phyloP scores from a whole-genome alignment of 768 basidiomycete genomes.

The Mycena crocata region DNA sequence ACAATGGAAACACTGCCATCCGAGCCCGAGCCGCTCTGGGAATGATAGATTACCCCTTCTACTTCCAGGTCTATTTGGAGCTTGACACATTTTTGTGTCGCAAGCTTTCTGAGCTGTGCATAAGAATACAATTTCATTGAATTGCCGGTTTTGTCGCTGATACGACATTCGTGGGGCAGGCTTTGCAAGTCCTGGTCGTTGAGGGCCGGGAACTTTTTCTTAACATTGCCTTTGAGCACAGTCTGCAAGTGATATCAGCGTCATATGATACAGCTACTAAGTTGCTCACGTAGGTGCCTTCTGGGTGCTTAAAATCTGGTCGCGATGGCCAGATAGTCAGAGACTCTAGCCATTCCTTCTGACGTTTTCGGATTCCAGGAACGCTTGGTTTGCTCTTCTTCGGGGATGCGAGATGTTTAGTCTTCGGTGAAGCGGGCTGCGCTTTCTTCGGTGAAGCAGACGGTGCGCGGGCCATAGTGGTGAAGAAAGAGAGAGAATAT shows the following conservation, averaged over 20 bases:
- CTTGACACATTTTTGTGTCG: background rate
- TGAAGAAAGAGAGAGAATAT: background rate
- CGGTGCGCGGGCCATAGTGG: slow-evolving; percentile 2
- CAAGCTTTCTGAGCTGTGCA: background rate
- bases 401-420: background rate
- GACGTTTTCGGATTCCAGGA: background rate
- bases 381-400: background rate
- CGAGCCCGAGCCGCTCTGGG: background rate
- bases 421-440: background rate
- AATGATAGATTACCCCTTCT: background rate
- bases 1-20: background rate
- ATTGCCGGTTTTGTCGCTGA: background rate
- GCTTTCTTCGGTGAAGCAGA: background rate
- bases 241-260: background rate
- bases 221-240: background rate
- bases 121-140: background rate
- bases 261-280: background rate
- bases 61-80: background rate
- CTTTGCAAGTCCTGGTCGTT: background rate
- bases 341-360: slow-evolving; percentile 1
- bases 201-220: background rate
- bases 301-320: background rate
- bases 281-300: background rate
- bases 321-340: background rate
- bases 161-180: slow-evolving; percentile 9